These are phyloP conservation scores for Ogataea saltuana DNA, from an alignment of 805 yeast genomes.

Conservation along the genomic window DNA sequence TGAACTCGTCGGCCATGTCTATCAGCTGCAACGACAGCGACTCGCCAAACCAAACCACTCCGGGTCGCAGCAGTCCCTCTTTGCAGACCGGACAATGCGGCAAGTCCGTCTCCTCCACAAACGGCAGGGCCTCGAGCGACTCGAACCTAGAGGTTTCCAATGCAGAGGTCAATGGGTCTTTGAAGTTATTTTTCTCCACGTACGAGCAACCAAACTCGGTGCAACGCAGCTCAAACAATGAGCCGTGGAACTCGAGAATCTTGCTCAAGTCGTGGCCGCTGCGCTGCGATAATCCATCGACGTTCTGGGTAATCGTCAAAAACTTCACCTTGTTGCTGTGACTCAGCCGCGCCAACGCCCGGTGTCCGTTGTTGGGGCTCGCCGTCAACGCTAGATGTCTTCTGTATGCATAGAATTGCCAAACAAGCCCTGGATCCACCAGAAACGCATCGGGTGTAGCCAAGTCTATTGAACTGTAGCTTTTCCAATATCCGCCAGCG, in stretches of 20 bases:
- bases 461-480: constrained; percentile 74
- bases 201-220: constrained; percentile 74
- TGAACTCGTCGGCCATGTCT: constrained; percentile 69
- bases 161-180: constrained; percentile 55
- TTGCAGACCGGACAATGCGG: constrained; percentile 79
- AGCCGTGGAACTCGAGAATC: constrained; percentile 79
- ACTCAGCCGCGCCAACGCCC: constrained; percentile 65
- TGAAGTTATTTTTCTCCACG: constrained; percentile 49
- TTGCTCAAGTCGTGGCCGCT: constrained; percentile 57
- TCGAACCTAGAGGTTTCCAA: constrained; percentile 17
- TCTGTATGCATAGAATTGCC: constrained; percentile 83
- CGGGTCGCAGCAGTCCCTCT: constrained; percentile 74
- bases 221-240: constrained; percentile 70
- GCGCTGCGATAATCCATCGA: constrained; percentile 70
- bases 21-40: constrained; percentile 65
- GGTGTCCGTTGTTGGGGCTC: constrained; percentile 73
- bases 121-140: constrained; percentile 26
- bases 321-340: constrained; percentile 39
- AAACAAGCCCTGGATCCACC: constrained; percentile 79
- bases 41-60: constrained; percentile 96
- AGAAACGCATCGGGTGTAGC: constrained; percentile 93
- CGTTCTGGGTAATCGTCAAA: constrained; percentile 79
- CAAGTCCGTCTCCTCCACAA: constrained; percentile 50
- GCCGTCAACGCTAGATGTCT: constrained; percentile 65
- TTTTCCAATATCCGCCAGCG: constrained; percentile 73